Conservation (phyloP, 768 basidiomycete genomes). For the Auriculariales sp. region DNA sequence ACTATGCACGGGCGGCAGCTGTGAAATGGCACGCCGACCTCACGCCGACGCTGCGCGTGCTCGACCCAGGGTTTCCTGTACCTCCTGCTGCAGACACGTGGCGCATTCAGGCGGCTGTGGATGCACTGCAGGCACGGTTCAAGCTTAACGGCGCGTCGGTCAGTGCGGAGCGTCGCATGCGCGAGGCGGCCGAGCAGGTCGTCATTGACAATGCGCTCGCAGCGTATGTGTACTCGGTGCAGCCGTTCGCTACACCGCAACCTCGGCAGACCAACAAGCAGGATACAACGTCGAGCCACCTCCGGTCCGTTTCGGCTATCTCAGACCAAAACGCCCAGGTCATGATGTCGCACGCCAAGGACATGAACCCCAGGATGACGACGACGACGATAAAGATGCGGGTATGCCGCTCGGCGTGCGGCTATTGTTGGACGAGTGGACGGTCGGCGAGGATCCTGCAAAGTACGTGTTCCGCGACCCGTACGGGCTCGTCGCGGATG, state of each 20-base stretch:
- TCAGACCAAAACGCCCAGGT: constrained; percentile 44
- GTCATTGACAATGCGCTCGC: constrained; percentile 23
- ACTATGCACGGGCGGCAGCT: constrained; percentile 13
- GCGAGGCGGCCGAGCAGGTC: constrained; percentile 12
- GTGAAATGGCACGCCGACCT: constrained; percentile 36
- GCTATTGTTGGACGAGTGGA: constrained; percentile 56
- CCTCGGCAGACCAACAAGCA: constrained; percentile 33
- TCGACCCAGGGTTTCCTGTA: constrained; percentile 23
- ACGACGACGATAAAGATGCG: constrained; percentile 7
- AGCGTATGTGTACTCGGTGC: not conserved
- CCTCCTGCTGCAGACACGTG: constrained; percentile 25
- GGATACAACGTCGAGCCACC: constrained; percentile 30
- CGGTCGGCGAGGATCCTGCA: constrained; percentile 34
- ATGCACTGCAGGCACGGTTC: constrained; percentile 34
- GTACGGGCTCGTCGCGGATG: constrained; percentile 18
- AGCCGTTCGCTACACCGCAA: not conserved
- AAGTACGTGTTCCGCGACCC: constrained; percentile 40
- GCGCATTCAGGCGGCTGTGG: constrained; percentile 18
- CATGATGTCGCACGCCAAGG: constrained; percentile 10
- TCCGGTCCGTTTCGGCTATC: constrained; percentile 44
- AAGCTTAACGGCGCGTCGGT: constrained; percentile 50
- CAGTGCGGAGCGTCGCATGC: constrained; percentile 20
- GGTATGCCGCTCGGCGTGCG: constrained; percentile 39
- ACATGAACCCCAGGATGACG: constrained; percentile 1
- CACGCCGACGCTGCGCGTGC: constrained; percentile 23